These are phyloP conservation scores for Begonia peltatifolia DNA, from an alignment of 306 rosid species.

Conservation along the genomic window DNA sequence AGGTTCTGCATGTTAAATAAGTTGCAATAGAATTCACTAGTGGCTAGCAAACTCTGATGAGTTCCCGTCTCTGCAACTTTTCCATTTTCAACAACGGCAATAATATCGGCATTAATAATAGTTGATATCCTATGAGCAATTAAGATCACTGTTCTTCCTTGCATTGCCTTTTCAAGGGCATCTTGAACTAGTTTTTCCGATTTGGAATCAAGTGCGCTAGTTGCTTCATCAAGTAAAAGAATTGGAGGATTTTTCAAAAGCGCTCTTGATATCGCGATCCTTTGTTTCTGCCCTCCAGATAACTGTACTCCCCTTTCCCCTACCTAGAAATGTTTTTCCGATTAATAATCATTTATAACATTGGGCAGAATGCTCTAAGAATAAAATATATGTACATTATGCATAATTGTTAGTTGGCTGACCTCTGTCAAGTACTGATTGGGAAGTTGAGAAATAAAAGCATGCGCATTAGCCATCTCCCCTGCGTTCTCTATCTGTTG, in stretches of 20 bases:
- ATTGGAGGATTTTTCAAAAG: conserved; percentile 69
- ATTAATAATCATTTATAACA: background rate
- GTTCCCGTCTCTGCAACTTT: conserved; percentile 57
- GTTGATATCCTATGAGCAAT: conserved; percentile 84
- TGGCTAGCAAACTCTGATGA: conserved; percentile 50
- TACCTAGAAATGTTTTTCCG: conserved; percentile 25
- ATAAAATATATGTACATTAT: background rate
- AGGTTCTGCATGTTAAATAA: conserved; percentile 61
- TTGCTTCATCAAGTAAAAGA: conserved; percentile 81
- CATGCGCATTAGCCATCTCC: conserved; percentile 62
- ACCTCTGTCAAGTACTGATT: conserved; percentile 63
- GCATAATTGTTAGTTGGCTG: background rate
- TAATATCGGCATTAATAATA: conserved; percentile 63
- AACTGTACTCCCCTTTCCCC: conserved; percentile 78
- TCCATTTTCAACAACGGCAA: conserved; percentile 67
- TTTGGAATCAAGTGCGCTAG: conserved; percentile 83
- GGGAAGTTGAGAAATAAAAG: conserved; percentile 69
- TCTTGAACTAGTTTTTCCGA: conserved; percentile 78
- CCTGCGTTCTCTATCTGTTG: conserved; percentile 48
- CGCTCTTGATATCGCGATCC: conserved; percentile 86
- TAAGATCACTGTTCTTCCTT: conserved; percentile 65
- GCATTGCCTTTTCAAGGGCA: conserved; percentile 70
- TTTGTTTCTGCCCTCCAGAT: conserved; percentile 90
- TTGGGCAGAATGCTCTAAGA: background rate
- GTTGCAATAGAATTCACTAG: conserved; percentile 43